phyloP scores from a whole-genome alignment of 768 basidiomycete genomes.

The Tremella mesenterica region DNA sequence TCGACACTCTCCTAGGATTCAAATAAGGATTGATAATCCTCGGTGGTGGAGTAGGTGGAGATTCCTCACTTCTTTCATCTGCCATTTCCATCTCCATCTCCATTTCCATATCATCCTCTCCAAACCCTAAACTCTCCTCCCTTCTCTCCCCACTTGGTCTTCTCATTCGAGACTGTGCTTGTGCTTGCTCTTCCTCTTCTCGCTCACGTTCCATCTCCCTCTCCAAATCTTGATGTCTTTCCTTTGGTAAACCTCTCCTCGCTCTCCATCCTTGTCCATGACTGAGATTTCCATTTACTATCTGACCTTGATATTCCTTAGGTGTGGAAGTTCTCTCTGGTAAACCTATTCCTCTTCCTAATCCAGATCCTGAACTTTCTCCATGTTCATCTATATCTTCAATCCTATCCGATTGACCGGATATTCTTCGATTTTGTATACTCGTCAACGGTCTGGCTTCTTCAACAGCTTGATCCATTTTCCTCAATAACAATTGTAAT shows the following conservation, averaged over 20 bases:
- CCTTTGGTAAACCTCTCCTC: not conserved
- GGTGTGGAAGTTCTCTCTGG: not conserved
- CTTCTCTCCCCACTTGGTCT: not conserved
- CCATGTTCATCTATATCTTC: no score
- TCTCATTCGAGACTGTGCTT: conserved; percentile 27
- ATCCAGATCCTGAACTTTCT: not conserved
- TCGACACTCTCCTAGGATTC: conserved; percentile 1
- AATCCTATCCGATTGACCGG: no score
- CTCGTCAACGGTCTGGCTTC: not conserved
- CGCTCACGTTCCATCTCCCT: not conserved
- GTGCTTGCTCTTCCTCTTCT: conserved; percentile 1
- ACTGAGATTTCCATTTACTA: not conserved
- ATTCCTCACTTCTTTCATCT: conserved; percentile 21
- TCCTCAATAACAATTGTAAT: conserved; percentile 13
- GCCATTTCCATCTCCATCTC: not conserved
- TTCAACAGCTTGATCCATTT: conserved; percentile 18
- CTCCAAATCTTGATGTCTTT: not conserved
- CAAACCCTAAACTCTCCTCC: not conserved
- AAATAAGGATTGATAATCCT: conserved; percentile 26
- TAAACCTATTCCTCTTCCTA: not conserved
- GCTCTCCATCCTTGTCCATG: not conserved
- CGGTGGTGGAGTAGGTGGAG: conserved; percentile 34
- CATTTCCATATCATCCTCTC: not conserved
- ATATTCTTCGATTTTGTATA: no score
- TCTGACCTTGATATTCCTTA: not conserved